A percentile compares a stretch with the other conserved stretches of the same genome.
These are phyloP conservation scores for Vigna angularis DNA, from an alignment of 306 rosid genomes.

Conservation along the genomic window DNA sequence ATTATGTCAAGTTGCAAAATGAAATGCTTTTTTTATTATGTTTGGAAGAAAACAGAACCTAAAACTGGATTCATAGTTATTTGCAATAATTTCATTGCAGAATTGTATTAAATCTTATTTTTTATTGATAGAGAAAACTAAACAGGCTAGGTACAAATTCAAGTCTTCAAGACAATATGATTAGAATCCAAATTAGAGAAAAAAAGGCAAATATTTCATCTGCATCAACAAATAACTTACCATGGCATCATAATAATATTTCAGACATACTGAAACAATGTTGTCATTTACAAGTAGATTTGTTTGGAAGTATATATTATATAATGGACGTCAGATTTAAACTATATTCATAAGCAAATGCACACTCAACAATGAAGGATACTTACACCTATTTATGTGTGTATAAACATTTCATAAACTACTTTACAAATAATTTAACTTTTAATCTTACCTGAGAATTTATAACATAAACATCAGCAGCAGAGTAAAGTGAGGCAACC, in stretches of 20 bases:
- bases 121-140: slow-evolving; percentile 3
- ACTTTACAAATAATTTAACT: slow-evolving; percentile 4
- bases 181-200: neutral
- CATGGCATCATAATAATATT: slow-evolving; percentile 28
- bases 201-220: neutral
- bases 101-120: neutral
- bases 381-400: neutral
- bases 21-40: neutral
- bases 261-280: slow-evolving; percentile 13
- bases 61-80: neutral
- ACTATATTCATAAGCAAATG: slow-evolving; percentile 7
- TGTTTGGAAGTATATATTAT: slow-evolving; percentile 8
- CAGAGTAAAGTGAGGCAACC: slow-evolving; percentile 91
- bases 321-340: slow-evolving; percentile 20
- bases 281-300: slow-evolving; percentile 6
- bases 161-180: slow-evolving; percentile 23
- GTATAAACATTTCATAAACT: slow-evolving; percentile 4
- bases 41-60: slow-evolving; percentile 13
- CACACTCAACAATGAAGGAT: neutral
- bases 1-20: slow-evolving; percentile 14
- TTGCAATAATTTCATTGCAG: slow-evolving; percentile 19
- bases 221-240: slow-evolving; percentile 15
- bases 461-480: slow-evolving; percentile 90
- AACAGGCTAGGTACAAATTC: slow-evolving; percentile 2
- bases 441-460: slow-evolving; percentile 82